These are phyloP conservation scores for Paraleonurus japonicus DNA, from an alignment of 257 asterid genomes.

Conservation along the genomic window DNA sequence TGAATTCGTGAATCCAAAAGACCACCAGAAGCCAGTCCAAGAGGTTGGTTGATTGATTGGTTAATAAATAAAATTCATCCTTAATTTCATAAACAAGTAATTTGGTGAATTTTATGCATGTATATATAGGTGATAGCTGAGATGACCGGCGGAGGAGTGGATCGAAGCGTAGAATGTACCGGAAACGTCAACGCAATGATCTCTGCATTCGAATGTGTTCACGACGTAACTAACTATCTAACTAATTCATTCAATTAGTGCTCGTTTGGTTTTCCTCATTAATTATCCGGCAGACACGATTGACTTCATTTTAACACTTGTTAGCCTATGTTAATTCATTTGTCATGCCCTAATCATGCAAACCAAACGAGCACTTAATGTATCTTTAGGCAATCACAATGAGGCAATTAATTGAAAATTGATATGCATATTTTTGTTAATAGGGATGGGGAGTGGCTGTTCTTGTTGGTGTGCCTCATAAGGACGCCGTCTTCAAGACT, in stretches of 20 bases:
- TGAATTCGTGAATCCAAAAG: conserved; percentile 77
- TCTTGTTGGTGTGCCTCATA: conserved; percentile 71
- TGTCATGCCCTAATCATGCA: too few species aligned
- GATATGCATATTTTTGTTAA: background rate
- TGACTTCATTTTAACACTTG: too few species aligned
- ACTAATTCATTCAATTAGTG: background rate
- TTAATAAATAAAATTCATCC: conserved; percentile 2
- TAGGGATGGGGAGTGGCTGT: conserved; percentile 90
- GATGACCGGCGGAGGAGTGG: conserved; percentile 79
- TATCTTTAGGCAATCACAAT: background rate
- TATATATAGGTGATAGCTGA: conserved; percentile 53
- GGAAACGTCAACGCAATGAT: conserved; percentile 73
- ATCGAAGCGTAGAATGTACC: conserved; percentile 76
- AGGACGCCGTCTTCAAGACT: conserved; percentile 58
- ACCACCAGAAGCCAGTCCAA: conserved; percentile 60
- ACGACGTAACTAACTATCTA: conserved; percentile 46
- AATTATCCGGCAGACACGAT: too few species aligned
- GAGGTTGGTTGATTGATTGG: conserved; percentile 53
- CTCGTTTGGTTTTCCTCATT: too few species aligned
- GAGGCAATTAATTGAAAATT: background rate
- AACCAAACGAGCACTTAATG: too few species aligned
- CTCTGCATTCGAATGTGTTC: conserved; percentile 87
- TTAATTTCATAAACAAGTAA: background rate
- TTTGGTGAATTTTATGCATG: background rate
- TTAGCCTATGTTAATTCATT: too few species aligned